Base-by-base conservation (phyloP, 164 flowering plant species). In the Dillenia turbinata region DNA sequence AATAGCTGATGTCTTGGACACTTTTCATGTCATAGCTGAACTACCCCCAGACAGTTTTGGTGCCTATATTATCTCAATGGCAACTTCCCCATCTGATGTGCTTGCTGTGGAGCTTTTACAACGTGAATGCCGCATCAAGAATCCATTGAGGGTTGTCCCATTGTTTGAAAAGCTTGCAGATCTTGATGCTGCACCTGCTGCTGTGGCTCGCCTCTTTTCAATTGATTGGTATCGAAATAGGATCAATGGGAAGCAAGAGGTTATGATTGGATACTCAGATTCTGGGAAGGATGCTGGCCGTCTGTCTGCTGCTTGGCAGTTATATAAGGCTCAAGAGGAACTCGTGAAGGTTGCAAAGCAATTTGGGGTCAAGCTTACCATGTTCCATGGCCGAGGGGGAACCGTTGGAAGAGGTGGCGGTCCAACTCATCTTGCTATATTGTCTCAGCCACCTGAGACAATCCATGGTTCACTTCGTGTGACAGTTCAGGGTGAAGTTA, bases 321-420 rank as follows among this genome's bases (percentile, higher is more conserved):
- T 95, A 47, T 95, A 95, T 52, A 92, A 95, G 71, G 94, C 99
- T 72, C 99, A 95, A 63, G 99, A 92, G 73, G 98, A 95, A 63
- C 97, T 95, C 52, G 69, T 92, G 49, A 85, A 92, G 64, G 99
- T 95, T 26, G 94, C 98, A 0, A 92, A 95, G 68, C 46, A 85
- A 65, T 87, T 22, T 70, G 97, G 99, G 6, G 89, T 95, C 50
- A 95, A 95, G 78, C 80, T 95, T 44, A 90, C 94, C 0, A 95
- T 95, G 99, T 95, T 95, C 73, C 99, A 95, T 59, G 99, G 99
- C 49, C 86, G 99, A 49, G 99, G 99, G 66, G 99, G 99, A 53
- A 95, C 99, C 3, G 99, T 95, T 46, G 99, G 99, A 63, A 79
- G 99, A 75, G 99, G 99, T 69, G 99, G 99, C 62, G 99, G 98